phyloP scores from a whole-genome alignment of 208 protist species.

The Trichomonas vaginalis region DNA sequence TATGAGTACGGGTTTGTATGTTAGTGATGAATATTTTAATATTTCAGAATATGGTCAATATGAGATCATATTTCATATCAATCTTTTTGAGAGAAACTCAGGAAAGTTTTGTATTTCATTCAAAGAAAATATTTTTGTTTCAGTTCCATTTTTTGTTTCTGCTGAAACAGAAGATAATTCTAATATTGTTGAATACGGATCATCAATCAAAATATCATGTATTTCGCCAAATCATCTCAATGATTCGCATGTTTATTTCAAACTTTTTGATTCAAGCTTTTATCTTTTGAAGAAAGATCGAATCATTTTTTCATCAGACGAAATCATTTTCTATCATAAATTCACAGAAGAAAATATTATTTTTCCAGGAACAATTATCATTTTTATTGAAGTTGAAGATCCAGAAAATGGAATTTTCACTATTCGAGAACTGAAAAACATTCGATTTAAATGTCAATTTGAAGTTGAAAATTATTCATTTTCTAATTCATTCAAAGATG shows the following conservation, averaged over 20 bases:
- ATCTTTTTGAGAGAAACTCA: neutral
- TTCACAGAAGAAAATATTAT: neutral
- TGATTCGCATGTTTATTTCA: neutral
- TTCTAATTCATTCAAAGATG: neutral
- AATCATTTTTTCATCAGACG: neutral
- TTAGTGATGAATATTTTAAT: neutral
- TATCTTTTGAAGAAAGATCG: neutral
- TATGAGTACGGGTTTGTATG: neutral
- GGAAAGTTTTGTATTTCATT: neutral
- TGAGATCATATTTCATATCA: neutral
- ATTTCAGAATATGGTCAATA: neutral
- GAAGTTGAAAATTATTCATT: neutral
- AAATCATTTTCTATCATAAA: neutral
- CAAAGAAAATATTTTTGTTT: neutral
- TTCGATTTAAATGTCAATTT: neutral
- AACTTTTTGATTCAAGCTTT: neutral
- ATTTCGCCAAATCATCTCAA: neutral
- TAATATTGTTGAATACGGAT: neutral
- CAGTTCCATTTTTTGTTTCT: neutral
- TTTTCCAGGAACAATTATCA: neutral
- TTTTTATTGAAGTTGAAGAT: neutral
- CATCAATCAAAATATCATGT: neutral
- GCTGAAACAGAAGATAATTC: neutral
- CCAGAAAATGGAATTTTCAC: neutral
- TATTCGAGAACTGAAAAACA: neutral